A percentile compares a stretch with the other conserved stretches of the same genome.
Conservation (phyloP, 495 filamentous ascomycete genomes). For the Xylaria cubensis region DNA sequence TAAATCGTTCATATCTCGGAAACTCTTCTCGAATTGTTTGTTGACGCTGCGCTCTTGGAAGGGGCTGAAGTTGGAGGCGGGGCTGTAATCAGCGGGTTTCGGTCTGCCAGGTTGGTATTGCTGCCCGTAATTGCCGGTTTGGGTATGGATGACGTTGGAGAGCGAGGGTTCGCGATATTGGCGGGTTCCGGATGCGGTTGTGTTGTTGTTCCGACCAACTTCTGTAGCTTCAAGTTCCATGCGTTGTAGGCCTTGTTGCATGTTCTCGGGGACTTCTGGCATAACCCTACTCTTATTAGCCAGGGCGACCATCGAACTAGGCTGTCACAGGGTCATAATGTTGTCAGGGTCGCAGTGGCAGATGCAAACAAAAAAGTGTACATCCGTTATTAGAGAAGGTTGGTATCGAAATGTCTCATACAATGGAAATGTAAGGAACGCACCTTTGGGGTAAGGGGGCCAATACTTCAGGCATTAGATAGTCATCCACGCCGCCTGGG, state of each 20-base stretch:
- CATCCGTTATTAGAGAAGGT: slow-evolving; percentile 19
- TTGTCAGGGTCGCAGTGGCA: slow-evolving; percentile 2
- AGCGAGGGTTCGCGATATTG: slow-evolving; percentile 44
- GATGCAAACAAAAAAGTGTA: slow-evolving; percentile 25
- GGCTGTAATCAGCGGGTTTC: slow-evolving; percentile 38
- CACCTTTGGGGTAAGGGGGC: slow-evolving; percentile 89
- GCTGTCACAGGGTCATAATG: not conserved
- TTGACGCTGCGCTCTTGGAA: slow-evolving; percentile 44
- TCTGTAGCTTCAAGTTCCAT: slow-evolving; percentile 80
- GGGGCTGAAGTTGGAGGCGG: slow-evolving; percentile 54
- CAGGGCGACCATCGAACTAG: not conserved
- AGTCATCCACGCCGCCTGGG: slow-evolving; percentile 89
- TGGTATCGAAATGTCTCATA: slow-evolving; percentile 30
- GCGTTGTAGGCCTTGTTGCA: slow-evolving; percentile 88
- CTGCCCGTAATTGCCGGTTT: slow-evolving; percentile 41
- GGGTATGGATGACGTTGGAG: slow-evolving; percentile 39
- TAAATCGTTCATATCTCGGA: slow-evolving; percentile 56
- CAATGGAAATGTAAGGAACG: slow-evolving; percentile 38
- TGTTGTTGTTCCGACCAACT: slow-evolving; percentile 44
- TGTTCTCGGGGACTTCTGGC: slow-evolving; percentile 71
- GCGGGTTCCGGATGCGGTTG: slow-evolving; percentile 38
- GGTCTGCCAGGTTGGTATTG: slow-evolving; percentile 34
- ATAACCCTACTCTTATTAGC: slow-evolving; percentile 53
- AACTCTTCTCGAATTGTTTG: slow-evolving; percentile 36
- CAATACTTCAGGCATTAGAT: slow-evolving; percentile 70